Percentiles rank a stretch among this genome's conserved stretches.
Evolutionary conservation across 805 yeast species (phyloP).

Genomic region (Cyberlindnera subsufficiens): DNA sequence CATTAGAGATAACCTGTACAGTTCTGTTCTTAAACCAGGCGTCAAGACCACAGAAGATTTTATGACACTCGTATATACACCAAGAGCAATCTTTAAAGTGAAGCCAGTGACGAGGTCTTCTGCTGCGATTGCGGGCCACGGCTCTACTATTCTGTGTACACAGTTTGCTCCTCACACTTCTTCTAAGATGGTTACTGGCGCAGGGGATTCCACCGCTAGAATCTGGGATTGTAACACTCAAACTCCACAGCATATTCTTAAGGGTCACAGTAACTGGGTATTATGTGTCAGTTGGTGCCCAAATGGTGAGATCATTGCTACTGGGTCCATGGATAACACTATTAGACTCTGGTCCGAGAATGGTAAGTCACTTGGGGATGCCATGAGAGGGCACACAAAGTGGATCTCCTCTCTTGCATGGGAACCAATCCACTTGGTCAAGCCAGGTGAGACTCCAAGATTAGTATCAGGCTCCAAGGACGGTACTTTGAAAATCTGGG

Average conservation of each 20-base stretch:
- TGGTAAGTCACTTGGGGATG: slow-evolving; percentile 69
- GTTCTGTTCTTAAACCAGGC: slow-evolving; percentile 81
- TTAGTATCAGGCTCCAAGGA: slow-evolving; percentile 89
- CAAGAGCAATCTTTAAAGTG: slow-evolving; percentile 92
- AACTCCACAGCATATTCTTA: slow-evolving; percentile 75
- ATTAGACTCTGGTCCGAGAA: slow-evolving; percentile 80
- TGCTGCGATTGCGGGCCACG: slow-evolving; percentile 93
- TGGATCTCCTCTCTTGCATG: slow-evolving; percentile 88
- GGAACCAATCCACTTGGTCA: slow-evolving; percentile 88
- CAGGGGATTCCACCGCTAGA: slow-evolving; percentile 94
- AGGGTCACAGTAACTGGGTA: slow-evolving; percentile 93
- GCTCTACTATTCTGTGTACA: slow-evolving; percentile 85
- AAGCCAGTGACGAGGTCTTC: slow-evolving; percentile 85
- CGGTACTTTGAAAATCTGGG: slow-evolving; percentile 88
- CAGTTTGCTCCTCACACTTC: slow-evolving; percentile 91
- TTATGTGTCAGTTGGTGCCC: slow-evolving; percentile 90
- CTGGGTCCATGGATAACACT: slow-evolving; percentile 93
- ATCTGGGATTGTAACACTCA: slow-evolving; percentile 96
- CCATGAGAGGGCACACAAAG: slow-evolving; percentile 76
- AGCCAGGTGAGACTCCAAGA: slow-evolving; percentile 59
- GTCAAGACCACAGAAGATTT: slow-evolving; percentile 88
- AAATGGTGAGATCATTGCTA: slow-evolving; percentile 83
- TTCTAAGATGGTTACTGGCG: slow-evolving; percentile 85
- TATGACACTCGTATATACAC: slow-evolving; percentile 85
- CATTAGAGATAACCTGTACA: slow-evolving; percentile 69